Conservation (phyloP, 495 filamentous ascomycete genomes). For the Articulospora tetracladia region DNA sequence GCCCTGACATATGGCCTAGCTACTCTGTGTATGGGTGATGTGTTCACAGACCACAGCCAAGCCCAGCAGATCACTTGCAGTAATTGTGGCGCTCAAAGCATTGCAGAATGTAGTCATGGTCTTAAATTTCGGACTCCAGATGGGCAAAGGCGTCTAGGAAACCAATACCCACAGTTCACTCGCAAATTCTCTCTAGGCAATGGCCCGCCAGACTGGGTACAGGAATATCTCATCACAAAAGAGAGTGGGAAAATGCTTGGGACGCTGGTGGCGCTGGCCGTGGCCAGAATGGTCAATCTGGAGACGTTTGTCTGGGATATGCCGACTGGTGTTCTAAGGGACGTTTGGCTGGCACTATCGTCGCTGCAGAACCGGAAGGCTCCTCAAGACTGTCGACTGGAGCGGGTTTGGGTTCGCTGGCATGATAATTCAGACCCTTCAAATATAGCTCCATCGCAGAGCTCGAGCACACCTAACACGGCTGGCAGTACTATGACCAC, state of each 20-base stretch:
- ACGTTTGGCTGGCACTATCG: slow-evolving; percentile 81
- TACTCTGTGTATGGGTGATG: slow-evolving; percentile 75
- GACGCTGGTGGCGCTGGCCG: slow-evolving; percentile 80
- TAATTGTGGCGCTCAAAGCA: slow-evolving; percentile 23
- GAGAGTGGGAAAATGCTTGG: slow-evolving; percentile 93
- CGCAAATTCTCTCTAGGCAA: slow-evolving; percentile 90
- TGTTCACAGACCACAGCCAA: slow-evolving; percentile 48
- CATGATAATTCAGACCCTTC: slow-evolving; percentile 64
- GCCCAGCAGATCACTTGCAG: slow-evolving; percentile 18
- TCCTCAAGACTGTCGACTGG: slow-evolving; percentile 63
- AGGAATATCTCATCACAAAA: slow-evolving; percentile 83
- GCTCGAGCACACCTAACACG: slow-evolving; percentile 26
- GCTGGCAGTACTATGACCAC: slow-evolving; percentile 37
- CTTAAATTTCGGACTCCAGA: slow-evolving; percentile 19
- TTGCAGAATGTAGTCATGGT: slow-evolving; percentile 19
- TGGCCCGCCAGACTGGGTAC: slow-evolving; percentile 76
- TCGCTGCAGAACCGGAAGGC: slow-evolving; percentile 62
- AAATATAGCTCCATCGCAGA: slow-evolving; percentile 20
- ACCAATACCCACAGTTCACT: slow-evolving; percentile 81
- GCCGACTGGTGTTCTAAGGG: slow-evolving; percentile 84
- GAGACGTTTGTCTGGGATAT: slow-evolving; percentile 96
- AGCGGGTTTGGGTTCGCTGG: slow-evolving; percentile 84
- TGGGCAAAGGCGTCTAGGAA: slow-evolving; percentile 43
- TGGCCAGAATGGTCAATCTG: slow-evolving; percentile 82
- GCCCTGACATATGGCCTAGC: slow-evolving; percentile 88